phyloP scores from a whole-genome alignment of 139 green algal genomes.

The Tetratostichococcus sp. region DNA sequence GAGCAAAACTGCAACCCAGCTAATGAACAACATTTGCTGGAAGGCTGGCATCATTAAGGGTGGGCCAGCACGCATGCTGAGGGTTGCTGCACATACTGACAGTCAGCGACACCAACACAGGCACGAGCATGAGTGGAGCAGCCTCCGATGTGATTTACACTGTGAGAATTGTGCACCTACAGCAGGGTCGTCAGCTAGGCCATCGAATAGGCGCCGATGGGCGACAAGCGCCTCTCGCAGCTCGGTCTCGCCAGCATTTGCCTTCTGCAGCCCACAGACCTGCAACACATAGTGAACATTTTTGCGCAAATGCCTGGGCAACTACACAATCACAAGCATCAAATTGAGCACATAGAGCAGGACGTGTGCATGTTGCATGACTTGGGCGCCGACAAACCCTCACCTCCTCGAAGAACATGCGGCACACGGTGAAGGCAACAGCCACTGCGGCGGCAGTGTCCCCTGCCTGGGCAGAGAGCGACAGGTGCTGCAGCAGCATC shows the following conservation, averaged over 20 bases:
- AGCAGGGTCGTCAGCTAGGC: not conserved
- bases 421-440: constrained; percentile 34
- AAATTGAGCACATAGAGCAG: too few species aligned
- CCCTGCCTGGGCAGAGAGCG: constrained; percentile 4
- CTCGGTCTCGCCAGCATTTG: not conserved
- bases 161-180: not conserved
- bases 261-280: not conserved
- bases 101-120: too few species aligned
- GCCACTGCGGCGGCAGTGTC: constrained; percentile 11
- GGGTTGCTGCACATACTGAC: too few species aligned
- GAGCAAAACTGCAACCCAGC: too few species aligned
- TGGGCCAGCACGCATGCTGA: too few species aligned
- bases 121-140: too few species aligned
- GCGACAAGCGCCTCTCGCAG: not conserved
- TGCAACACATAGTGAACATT: constrained; percentile 4
- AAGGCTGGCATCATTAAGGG: too few species aligned
- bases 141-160: too few species aligned
- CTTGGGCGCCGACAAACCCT: too few species aligned
- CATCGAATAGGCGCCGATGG: constrained; percentile 9
- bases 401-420: constrained; percentile 14
- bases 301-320: constrained; percentile 20
- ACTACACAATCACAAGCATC: too few species aligned
- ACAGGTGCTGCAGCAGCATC: constrained; percentile 47
- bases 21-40: too few species aligned
- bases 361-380: too few species aligned